A percentile compares a stretch with the other conserved stretches of the same genome.
Conservation (phyloP, 768 basidiomycete species). For the Mrakia gelida region DNA sequence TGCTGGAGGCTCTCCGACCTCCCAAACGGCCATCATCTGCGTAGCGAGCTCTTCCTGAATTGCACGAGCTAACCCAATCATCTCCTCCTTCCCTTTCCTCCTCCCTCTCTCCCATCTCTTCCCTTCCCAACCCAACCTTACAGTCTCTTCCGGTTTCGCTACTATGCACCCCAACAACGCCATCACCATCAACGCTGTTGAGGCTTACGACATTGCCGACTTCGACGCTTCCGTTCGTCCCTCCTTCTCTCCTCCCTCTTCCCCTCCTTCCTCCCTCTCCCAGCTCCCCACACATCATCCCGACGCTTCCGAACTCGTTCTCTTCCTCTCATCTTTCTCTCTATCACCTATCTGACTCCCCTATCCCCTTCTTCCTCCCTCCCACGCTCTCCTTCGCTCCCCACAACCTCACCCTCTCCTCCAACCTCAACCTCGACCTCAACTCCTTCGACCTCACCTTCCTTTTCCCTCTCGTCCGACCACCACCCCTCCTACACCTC, state of each 20-base stretch:
- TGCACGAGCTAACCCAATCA: slow-evolving; percentile 3
- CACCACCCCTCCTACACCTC: not conserved
- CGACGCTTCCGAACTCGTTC: not conserved
- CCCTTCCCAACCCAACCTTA: not conserved
- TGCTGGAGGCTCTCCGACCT: too few relatives aligned
- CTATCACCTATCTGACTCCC: slow-evolving; percentile 15
- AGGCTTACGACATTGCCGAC: slow-evolving; percentile 59
- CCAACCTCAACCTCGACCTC: not conserved
- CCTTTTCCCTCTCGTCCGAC: not conserved
- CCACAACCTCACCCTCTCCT: not conserved
- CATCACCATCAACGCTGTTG: slow-evolving; percentile 92
- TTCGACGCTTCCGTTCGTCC: slow-evolving; percentile 30
- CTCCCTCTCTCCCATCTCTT: not conserved
- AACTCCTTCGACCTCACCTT: not conserved
- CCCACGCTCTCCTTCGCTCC: not conserved
- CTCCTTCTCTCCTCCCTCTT: slow-evolving; percentile 57
- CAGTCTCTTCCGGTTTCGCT: slow-evolving; percentile 94
- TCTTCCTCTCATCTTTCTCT: not conserved
- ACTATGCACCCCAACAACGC: slow-evolving; percentile 97
- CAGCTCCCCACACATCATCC: not conserved
- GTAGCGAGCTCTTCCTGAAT: not conserved
- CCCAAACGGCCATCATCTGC: too few relatives aligned
- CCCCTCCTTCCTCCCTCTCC: not conserved
- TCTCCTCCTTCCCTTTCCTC: slow-evolving; percentile 10
- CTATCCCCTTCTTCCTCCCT: slow-evolving; percentile 58